Evolutionary conservation across 352 stramenopile species (phyloP), one percentile per base, ranked within the genome.

Genomic region (Globisporangium takayamanum): DNA sequence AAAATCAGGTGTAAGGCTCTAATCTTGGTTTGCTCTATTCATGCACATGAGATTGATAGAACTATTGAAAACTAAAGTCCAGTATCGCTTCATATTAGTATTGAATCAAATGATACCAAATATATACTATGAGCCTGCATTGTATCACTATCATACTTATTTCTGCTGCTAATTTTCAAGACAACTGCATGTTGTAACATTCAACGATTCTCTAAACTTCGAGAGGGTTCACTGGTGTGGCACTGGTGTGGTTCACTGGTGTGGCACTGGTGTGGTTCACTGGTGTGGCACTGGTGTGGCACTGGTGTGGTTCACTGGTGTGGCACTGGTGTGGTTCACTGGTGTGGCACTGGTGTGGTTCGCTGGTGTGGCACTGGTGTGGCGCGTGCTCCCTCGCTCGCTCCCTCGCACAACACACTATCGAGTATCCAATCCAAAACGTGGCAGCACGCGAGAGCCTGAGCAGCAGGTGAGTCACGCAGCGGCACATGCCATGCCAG

Each of bases 401-500:
- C 39, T 44, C 39, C 39, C 39, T 44, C 39, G 39, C 28, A 33
- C 28, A 33, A 5, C 28, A 47, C 14, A 47, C 41, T 18, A 18
- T 10, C 41, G 41, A 22, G 41, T 47, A 20, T 47, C 20, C 10
- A 62, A 62, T 62, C 57, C 25, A 53, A 60, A 62, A 62, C 57
- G 57, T 62, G 57, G 57, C 57, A 52, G 10, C 39, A 56, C 20
- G 50, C 41, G 49, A 62, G 57, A 49, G 33, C 33, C 33, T 39
- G 33, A 39, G 33, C 33, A 39, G 28, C 20, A 51, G 37, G 57
- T 62, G 41, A 18, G 30, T 53, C 28, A 20, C 33, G 20, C 18
- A 36, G 15, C 42, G 5, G 39, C 39, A n/a, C 41, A 45, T 45
- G 20, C 3, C 6, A 18, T 4, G 16, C 16, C 20, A 49, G 33